Evolutionary conservation across 2,329 filamentous ascomycete species (phyloP), one percentile per base, ranked within the genome.

Genomic region (Talaromyces sp.): DNA sequence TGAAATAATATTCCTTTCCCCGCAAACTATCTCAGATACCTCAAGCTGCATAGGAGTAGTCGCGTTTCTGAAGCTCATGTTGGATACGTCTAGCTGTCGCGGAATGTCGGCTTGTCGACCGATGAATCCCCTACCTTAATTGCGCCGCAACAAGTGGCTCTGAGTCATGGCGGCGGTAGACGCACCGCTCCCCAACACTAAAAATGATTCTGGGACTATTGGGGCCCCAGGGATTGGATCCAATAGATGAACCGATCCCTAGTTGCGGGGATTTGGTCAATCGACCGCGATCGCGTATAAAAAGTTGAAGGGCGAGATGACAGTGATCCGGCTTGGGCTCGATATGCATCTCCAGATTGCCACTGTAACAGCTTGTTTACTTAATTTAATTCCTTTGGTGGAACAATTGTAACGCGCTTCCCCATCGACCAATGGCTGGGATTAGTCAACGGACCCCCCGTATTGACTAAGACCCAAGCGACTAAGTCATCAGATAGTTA

Each of bases 21-120:
- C 56, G 37, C 56, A 59, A 59, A 33, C 37, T 37, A 45, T 45
- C 56, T 59, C 56, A 33, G 56, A 39, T 39, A 43, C 39, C 14
- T 45, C 11, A 9, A 59, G 56, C 56, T 59, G 37, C 3, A 3
- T 14, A n/a, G 37, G 37, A 37, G 47, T 43, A 19, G 37, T 43
- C 9, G 56, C 14, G 56, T 45, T 59, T 9, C 33, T 31, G 11
- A 19, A 27, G 37, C 33, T 59, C 35, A 31, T 33, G 27, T 43
- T 43, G 56, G 56, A 59, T 39, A 22, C 37, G 9, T 45, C 14
- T 13, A 43, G 39, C 37, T 37, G 39, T 43, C 39, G 56, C 56
- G 56, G 56, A 59, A 59, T 59, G 56, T 59, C 56, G 56, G 56
- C 56, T 24, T 43, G 22, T 39, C 33, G 16, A 59, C 37, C 27